Percentiles rank a stretch among this genome's conserved stretches.
These are phyloP conservation scores for Vigna radiata DNA, from an alignment of 306 rosid species.

Conservation along the genomic window DNA sequence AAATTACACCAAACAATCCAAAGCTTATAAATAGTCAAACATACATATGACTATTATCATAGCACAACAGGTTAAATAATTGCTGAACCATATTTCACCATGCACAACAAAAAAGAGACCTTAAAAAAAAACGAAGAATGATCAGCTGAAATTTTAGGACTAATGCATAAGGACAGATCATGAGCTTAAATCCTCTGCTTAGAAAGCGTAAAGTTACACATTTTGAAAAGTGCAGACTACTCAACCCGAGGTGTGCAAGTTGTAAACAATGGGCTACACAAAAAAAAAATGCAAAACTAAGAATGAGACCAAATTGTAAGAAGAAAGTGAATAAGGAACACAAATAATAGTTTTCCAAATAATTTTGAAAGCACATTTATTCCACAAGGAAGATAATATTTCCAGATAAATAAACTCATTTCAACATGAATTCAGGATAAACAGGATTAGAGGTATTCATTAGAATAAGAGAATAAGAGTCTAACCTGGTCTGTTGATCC, in stretches of 20 bases:
- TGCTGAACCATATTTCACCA: conserved; percentile 13
- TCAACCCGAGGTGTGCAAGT: not conserved
- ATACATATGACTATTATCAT: too few species aligned
- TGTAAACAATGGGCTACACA: not conserved
- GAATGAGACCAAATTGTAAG: conserved; percentile 24
- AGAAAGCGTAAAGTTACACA: conserved; percentile 10
- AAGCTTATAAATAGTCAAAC: too few species aligned
- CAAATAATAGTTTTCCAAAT: conserved; percentile 5
- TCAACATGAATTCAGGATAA: too few species aligned
- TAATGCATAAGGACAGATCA: not conserved
- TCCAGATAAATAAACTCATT: not conserved
- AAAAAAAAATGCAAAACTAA: not conserved
- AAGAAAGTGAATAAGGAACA: not conserved
- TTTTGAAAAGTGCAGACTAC: not conserved
- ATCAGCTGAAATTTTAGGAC: not conserved
- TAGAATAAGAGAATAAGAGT: conserved; percentile 40
- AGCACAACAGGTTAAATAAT: too few species aligned
- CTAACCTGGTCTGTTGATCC: conserved; percentile 42
- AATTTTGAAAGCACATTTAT: too few species aligned
- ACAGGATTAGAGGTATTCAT: conserved; percentile 36
- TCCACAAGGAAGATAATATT: not conserved
- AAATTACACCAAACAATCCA: too few species aligned
- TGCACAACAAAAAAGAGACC: not conserved
- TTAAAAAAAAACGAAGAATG: not conserved
- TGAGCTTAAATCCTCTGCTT: conserved; percentile 1